These are phyloP conservation scores for Acarospora socialis DNA, from an alignment of 2,329 filamentous ascomycete species.

Conservation along the genomic window DNA sequence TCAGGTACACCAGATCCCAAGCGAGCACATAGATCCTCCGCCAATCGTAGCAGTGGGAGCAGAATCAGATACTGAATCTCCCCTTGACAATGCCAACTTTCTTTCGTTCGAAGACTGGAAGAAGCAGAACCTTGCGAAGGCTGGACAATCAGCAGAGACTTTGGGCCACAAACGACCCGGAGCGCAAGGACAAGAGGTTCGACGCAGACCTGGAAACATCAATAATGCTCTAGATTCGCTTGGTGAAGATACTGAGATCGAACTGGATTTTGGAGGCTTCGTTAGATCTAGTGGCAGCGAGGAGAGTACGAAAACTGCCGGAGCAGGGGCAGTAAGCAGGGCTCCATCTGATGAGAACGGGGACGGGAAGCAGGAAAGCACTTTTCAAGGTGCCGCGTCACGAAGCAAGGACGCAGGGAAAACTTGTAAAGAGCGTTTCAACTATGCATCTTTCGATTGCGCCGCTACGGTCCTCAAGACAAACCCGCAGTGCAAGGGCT, in stretches of 20 bases:
- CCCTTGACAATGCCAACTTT: constrained; percentile 64
- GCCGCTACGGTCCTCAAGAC: constrained; percentile 88
- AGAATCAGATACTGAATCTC: constrained; percentile 49
- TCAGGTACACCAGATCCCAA: background rate
- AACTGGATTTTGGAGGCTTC: constrained; percentile 55
- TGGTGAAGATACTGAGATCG: constrained; percentile 80
- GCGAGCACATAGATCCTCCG: constrained; percentile 5
- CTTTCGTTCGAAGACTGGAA: constrained; percentile 99
- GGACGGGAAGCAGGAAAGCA: constrained; percentile 13
- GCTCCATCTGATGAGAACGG: background rate
- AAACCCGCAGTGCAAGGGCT: constrained; percentile 71
- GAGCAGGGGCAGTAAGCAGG: constrained; percentile 8
- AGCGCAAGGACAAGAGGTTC: constrained; percentile 34
- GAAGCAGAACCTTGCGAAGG: constrained; percentile 74
- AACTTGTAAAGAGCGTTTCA: constrained; percentile 95
- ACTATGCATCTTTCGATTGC: constrained; percentile 94
- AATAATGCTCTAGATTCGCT: constrained; percentile 62
- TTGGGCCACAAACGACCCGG: constrained; percentile 40
- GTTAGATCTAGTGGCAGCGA: constrained; percentile 29
- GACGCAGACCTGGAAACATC: constrained; percentile 38
- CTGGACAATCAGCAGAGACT: constrained; percentile 62
- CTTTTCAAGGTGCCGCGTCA: constrained; percentile 38
- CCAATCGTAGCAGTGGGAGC: constrained; percentile 21
- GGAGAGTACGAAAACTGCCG: constrained; percentile 13
- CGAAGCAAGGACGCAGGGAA: constrained; percentile 88